Base-by-base conservation (phyloP, 345 rosid species). In the Bruguiera sexangula region DNA sequence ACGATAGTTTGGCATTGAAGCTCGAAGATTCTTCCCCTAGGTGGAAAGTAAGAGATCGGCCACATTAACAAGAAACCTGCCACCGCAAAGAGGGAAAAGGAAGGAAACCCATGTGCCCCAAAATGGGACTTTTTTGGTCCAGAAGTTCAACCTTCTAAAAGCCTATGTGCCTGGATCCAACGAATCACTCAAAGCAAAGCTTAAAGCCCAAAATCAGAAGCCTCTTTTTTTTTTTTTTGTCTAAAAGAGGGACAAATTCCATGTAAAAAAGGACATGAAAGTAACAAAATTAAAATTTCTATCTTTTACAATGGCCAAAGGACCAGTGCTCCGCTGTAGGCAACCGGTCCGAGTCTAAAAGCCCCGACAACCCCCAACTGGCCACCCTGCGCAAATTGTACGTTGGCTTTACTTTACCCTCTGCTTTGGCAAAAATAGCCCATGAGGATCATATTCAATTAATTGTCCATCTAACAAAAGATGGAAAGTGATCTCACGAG, bases 21-120 rank as follows among this genome's bases (percentile, higher is more conserved):
- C 58, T 8, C 13, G 64, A 63, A 68, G 82, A 75, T 64, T 65
- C 82, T 60, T 60, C 79, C 55, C 69, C 43, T n/a, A 60, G 69
- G 63, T 46, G 74, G 65, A 75, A 72, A 72, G 61, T 7, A 1
- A 37, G 37, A 51, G 56, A 29, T 65, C 65, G 62, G 74, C 74
- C 27, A 72, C 68, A 20, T 65, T 24, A 21, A 19, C 43, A 79
- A 64, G 76, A 43, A 79, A 67, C 24, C 63, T 18, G 16, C 37
- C 36, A 59, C 26, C 19, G 6, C 29, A 54, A 20, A 26, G 6
- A 18, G 18, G 27, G 60, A 6, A 54, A 56, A 56, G 51, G 34
- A 43, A 56, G 10, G n/a, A 24, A 8, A 32, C 0, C 19, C 27
- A 52, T 29, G 8, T 39, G 43, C 63, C 68, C 63, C 65, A 43